Evolutionary conservation across 1,139 yeast species (phyloP).

Genomic region (Hansenula lynferdii): DNA sequence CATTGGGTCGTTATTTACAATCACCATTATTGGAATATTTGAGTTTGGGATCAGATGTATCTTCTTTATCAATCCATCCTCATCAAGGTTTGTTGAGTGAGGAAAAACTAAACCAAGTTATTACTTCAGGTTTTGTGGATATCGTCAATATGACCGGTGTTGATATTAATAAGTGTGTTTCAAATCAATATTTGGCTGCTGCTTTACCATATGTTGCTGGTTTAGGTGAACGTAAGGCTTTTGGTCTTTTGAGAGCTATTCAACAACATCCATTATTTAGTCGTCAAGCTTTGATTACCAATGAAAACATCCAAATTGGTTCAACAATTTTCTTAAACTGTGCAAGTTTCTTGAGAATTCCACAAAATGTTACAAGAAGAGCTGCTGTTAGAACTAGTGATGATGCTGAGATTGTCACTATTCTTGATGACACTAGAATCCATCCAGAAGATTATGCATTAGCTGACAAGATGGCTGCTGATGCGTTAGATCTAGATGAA

Average conservation of each 20-base stretch:
- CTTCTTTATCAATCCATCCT: conserved; percentile 68
- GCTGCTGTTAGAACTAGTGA: conserved; percentile 31
- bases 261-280: conserved; percentile 66
- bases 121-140: conserved; percentile 85
- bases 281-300: conserved; percentile 72
- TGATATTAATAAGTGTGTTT: conserved; percentile 85
- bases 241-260: conserved; percentile 78
- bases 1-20: conserved; percentile 86
- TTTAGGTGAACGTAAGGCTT: conserved; percentile 92
- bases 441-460: conserved; percentile 97
- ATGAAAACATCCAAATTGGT: conserved; percentile 56
- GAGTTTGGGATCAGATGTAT: conserved; percentile 68
- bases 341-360: conserved; percentile 83
- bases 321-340: conserved; percentile 85
- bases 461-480: conserved; percentile 97
- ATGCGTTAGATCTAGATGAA: conserved; percentile 93
- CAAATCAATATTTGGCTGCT: conserved; percentile 67
- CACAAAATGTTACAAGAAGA: conserved; percentile 46
- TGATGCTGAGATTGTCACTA: conserved; percentile 59
- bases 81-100: conserved; percentile 68
- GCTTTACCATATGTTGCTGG: conserved; percentile 81
- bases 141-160: conserved; percentile 89
- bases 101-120: conserved; percentile 59
- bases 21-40: conserved; percentile 88
- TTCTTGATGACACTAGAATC: conserved; percentile 90